Conservation (phyloP, 2,329 filamentous ascomycete species). For the Pleoardoris graminearum region DNA sequence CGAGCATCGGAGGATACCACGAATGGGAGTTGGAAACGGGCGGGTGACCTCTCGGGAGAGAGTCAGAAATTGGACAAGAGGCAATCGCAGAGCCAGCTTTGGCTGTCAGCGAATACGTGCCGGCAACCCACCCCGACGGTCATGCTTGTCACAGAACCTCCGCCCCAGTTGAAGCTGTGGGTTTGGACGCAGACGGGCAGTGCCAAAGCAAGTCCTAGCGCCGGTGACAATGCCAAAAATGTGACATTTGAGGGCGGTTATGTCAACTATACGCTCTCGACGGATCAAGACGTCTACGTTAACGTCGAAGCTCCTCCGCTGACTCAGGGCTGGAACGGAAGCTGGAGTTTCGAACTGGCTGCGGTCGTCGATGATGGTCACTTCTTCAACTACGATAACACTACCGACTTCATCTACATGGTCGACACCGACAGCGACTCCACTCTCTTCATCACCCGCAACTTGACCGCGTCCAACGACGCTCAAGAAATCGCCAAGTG, state of each 20-base stretch:
- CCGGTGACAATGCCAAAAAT: conserved; percentile 49
- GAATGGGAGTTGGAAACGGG: neutral
- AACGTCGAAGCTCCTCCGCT: conserved; percentile 72
- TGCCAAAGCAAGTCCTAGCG: conserved; percentile 66
- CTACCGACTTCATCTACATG: conserved; percentile 67
- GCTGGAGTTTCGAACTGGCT: conserved; percentile 80
- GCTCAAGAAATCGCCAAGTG: conserved; percentile 57
- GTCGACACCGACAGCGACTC: conserved; percentile 83
- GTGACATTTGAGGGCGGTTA: conserved; percentile 69
- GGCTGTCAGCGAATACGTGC: conserved; percentile 86
- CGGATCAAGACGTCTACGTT: conserved; percentile 72
- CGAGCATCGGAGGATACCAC: conserved; percentile 18
- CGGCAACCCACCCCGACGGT: conserved; percentile 67
- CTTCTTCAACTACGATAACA: conserved; percentile 68
- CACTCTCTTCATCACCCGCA: conserved; percentile 76
- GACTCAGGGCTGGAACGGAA: conserved; percentile 60
- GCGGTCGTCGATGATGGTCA: conserved; percentile 73
- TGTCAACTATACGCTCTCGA: conserved; percentile 64
- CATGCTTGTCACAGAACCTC: conserved; percentile 49
- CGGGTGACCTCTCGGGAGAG: conserved; percentile 8
- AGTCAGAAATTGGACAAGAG: conserved; percentile 22
- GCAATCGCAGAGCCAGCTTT: conserved; percentile 57
- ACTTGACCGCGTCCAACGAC: conserved; percentile 61
- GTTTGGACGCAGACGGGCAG: conserved; percentile 70
- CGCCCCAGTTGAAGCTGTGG: conserved; percentile 75